Base-by-base conservation (phyloP, 164 flowering plant species). In the Dillenia suffruticosa region DNA sequence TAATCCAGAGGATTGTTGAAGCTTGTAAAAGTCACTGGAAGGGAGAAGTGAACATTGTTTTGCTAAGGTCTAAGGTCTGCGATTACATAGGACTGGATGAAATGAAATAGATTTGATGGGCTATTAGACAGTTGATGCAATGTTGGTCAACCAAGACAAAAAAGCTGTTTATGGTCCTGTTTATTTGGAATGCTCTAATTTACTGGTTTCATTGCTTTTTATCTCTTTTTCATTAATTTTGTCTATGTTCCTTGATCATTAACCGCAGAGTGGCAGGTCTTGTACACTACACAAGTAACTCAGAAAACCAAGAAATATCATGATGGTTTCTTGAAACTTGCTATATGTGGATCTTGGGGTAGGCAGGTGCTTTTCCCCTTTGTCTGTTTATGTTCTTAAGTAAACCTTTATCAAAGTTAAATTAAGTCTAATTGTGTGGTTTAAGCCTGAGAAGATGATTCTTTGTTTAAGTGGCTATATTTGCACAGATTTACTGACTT, bases 271-370 rank as follows among this genome's bases (percentile, higher is more conserved):
- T 88, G 97, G 97, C 70, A 77, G 68, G 93, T 67, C 58, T 51
- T 91, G 66, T 91, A 85, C 74, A 84, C 93, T 10, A 73, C 84
- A 52, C 95, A 91, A 58, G 51, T 80, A 46, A 81, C 83, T 57
- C 86, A 81, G 66, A 88, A 86, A 66, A 81, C 91, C 62, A 91
- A 88, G 84, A 85, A 75, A 73, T 86, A 75, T 75, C 95, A 88
- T 69, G 91, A 88, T 80, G 95, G 97, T 43, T 49, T 79, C 75
- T 61, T 88, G 57, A 65, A 63, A 51, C 78, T 85, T 69, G 56
- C 65, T 17, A 32, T 24, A 55, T 64, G 67, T 68, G 84, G 88
- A 68, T 74, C 82, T 59, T 76, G 48, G 7, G 70, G 80, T 70
- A 80, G 81, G 74, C 88, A 88, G 93, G 97, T 88, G 57, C 24